phyloP scores from a whole-genome alignment of 352 stramenopile species.

The Phytophthora tubulina region DNA sequence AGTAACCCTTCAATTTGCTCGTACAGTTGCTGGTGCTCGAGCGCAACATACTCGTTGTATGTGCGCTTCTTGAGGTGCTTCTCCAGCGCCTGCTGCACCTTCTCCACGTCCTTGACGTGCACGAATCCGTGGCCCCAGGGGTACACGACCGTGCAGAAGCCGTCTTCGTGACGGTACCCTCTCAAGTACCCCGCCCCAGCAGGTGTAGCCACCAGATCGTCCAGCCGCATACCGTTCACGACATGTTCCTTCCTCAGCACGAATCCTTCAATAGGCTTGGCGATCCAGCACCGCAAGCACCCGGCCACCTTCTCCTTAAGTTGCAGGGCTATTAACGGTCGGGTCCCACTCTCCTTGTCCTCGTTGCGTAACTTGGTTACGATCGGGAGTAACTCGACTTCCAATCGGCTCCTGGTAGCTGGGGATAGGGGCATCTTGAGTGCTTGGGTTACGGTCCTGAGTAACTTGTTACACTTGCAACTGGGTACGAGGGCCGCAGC shows the following conservation, averaged over 20 bases:
- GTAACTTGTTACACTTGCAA: slow-evolving; percentile 60
- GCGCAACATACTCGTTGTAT: slow-evolving; percentile 59
- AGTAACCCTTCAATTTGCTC: slow-evolving; percentile 73
- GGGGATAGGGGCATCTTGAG: slow-evolving; percentile 56
- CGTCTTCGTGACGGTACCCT: slow-evolving; percentile 60
- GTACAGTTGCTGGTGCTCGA: slow-evolving; percentile 79
- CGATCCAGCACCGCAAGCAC: slow-evolving; percentile 77
- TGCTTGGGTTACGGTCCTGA: slow-evolving; percentile 55
- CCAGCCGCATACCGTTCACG: slow-evolving; percentile 61
- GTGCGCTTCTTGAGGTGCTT: slow-evolving; percentile 57
- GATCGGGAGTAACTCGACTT: slow-evolving; percentile 42
- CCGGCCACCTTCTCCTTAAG: slow-evolving; percentile 76
- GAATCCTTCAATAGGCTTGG: slow-evolving; percentile 75
- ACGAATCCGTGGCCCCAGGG: slow-evolving; percentile 83
- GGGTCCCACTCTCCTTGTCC: slow-evolving; percentile 7
- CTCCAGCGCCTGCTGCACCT: slow-evolving; percentile 46
- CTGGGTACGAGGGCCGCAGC: slow-evolving; percentile 69
- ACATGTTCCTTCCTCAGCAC: slow-evolving; percentile 78
- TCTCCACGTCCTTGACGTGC: slow-evolving; percentile 63
- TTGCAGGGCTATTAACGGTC: slow-evolving; percentile 57
- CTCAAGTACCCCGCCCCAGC: slow-evolving; percentile 70
- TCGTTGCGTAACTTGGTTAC: slow-evolving; percentile 25
- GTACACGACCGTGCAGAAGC: slow-evolving; percentile 76
- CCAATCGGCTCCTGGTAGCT: slow-evolving; percentile 45
- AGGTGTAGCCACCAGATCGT: slow-evolving; percentile 76